These are phyloP conservation scores for Collariella sp. DNA, from an alignment of 495 filamentous ascomycete genomes.

Conservation along the genomic window DNA sequence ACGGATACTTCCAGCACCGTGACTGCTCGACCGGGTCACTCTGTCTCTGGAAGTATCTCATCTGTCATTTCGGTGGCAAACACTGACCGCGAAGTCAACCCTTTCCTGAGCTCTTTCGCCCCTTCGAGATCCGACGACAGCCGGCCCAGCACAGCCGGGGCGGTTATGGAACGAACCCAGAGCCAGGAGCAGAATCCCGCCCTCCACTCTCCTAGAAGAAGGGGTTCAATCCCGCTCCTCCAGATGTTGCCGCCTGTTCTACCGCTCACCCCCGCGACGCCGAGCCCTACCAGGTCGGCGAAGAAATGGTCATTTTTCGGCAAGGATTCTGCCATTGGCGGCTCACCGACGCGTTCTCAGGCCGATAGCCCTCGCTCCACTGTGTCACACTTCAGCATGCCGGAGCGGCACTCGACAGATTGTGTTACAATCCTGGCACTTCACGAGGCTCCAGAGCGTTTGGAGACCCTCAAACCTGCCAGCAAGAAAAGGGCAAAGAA, in stretches of 20 bases:
- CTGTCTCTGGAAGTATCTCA: constrained; percentile 54
- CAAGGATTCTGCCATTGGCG: constrained; percentile 36
- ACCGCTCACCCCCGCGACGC: constrained; percentile 24
- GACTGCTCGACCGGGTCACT: constrained; percentile 53
- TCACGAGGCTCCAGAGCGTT: neutral
- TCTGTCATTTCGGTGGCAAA: constrained; percentile 48
- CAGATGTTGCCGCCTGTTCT: constrained; percentile 25
- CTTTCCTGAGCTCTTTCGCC: constrained; percentile 19
- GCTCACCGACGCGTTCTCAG: constrained; percentile 35
- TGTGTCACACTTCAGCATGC: constrained; percentile 20
- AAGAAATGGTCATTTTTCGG: constrained; percentile 50
- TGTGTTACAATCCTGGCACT: constrained; percentile 4
- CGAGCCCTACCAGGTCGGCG: constrained; percentile 39
- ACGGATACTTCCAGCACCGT: constrained; percentile 63
- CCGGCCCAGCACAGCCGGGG: constrained; percentile 46
- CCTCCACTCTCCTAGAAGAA: constrained; percentile 30
- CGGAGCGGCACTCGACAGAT: constrained; percentile 15
- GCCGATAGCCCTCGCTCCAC: constrained; percentile 33
- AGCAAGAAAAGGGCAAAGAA: constrained; percentile 54
- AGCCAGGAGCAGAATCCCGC: constrained; percentile 28
- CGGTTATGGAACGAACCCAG: constrained; percentile 40
- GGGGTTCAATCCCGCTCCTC: constrained; percentile 46
- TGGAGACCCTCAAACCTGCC: constrained; percentile 14
- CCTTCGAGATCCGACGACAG: constrained; percentile 27
- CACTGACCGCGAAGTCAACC: constrained; percentile 31